These are phyloP conservation scores for Salix caprea DNA, from an alignment of 345 rosid genomes.

Conservation along the genomic window DNA sequence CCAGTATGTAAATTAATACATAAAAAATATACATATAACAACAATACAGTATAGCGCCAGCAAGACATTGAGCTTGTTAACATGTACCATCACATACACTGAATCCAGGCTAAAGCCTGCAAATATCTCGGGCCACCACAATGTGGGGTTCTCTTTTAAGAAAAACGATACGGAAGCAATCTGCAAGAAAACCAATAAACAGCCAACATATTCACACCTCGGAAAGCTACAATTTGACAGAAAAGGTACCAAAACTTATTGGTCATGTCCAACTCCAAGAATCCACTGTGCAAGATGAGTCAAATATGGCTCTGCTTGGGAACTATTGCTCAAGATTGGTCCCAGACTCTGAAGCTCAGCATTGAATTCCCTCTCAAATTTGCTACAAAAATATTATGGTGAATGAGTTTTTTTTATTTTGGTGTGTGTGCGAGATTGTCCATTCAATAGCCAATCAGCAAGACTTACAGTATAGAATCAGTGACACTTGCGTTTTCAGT, in stretches of 20 bases:
- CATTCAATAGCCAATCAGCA: conserved; percentile 1
- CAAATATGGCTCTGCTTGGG: conserved; percentile 90
- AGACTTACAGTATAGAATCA: conserved; percentile 78
- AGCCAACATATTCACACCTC: neutral
- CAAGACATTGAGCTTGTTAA: too few species aligned
- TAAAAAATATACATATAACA: too few species aligned
- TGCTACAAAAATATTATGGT: conserved; percentile 38
- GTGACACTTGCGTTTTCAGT: conserved; percentile 51
- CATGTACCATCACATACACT: too few species aligned
- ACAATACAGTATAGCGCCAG: too few species aligned
- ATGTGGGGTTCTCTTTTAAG: too few species aligned
- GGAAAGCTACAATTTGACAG: neutral
- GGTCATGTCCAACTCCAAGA: conserved; percentile 65
- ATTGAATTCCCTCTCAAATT: conserved; percentile 81
- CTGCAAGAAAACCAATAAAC: neutral
- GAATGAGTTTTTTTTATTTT: neutral
- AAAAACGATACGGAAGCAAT: neutral
- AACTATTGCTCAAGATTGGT: conserved; percentile 68
- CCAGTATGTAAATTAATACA: too few species aligned
- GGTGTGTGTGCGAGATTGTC: neutral
- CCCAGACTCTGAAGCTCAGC: conserved; percentile 81
- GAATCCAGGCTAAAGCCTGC: too few species aligned
- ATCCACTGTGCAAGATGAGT: conserved; percentile 95
- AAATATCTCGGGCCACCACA: too few species aligned
- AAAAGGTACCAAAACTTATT: conserved; percentile 11